phyloP scores from a whole-genome alignment of 495 filamentous ascomycete species.

The Aspergillus funiculosus region DNA sequence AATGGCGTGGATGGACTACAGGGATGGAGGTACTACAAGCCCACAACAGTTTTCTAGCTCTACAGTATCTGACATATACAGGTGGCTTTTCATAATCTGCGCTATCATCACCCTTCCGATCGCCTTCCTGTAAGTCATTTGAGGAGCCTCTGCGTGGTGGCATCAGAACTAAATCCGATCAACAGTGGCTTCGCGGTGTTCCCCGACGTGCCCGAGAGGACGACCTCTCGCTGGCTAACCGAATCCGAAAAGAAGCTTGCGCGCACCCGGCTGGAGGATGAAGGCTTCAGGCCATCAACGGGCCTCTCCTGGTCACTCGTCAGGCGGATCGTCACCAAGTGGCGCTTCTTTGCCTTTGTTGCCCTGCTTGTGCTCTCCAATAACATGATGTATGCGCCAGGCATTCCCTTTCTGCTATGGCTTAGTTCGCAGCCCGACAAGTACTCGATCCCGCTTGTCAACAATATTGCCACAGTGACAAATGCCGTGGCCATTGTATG shows the following conservation, averaged over 20 bases:
- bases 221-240: background rate
- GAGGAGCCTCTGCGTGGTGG: background rate
- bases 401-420: background rate
- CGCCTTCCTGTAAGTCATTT: background rate
- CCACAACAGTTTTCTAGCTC: too few relatives aligned
- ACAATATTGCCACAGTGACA: background rate
- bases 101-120: background rate
- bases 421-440: background rate
- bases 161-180: background rate
- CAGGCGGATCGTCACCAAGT: background rate
- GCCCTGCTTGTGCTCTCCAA: background rate
- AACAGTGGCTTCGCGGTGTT: background rate
- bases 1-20: background rate
- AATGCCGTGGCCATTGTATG: background rate
- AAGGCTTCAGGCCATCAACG: background rate
- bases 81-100: background rate
- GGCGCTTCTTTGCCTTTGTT: background rate
- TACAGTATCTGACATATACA: too few relatives aligned
- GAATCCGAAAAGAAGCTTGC: background rate
- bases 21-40: too few relatives aligned
- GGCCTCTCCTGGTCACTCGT: background rate
- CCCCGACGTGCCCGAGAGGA: background rate
- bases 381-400: background rate
- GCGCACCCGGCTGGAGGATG: background rate
- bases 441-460: background rate